These are phyloP conservation scores for Artemisia tridentata DNA, from an alignment of 129 eudicot species.

Conservation along the genomic window DNA sequence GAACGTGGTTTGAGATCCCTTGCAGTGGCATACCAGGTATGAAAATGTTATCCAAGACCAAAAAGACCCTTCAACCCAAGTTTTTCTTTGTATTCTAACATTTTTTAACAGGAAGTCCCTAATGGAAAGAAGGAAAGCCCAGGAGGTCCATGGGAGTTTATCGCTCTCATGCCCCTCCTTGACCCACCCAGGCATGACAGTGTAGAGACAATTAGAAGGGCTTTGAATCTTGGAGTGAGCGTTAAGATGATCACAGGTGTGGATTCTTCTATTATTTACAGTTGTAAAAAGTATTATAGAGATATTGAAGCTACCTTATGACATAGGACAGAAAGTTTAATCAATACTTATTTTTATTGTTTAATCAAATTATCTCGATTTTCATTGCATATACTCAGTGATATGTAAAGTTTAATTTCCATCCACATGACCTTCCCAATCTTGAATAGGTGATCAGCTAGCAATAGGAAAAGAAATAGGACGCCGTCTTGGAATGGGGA, in stretches of 20 bases:
- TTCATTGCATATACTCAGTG: not conserved
- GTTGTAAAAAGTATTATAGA: not conserved
- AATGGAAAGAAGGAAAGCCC: slow-evolving; percentile 65
- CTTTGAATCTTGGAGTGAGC: slow-evolving; percentile 72
- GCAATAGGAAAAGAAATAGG: too few species aligned
- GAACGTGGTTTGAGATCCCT: slow-evolving; percentile 77
- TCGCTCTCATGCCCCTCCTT: slow-evolving; percentile 75
- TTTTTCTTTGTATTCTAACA: not conserved
- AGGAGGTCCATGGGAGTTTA: slow-evolving; percentile 78
- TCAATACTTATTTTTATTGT: not conserved
- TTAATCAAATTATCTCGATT: not conserved
- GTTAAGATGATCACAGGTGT: slow-evolving; percentile 88
- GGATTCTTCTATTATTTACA: slow-evolving; percentile 8
- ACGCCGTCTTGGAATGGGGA: too few species aligned
- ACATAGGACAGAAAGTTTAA: not conserved
- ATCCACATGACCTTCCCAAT: too few species aligned
- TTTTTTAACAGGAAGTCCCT: slow-evolving; percentile 57
- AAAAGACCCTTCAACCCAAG: not conserved
- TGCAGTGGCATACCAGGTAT: slow-evolving; percentile 86
- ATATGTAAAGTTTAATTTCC: too few species aligned
- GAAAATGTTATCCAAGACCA: not conserved
- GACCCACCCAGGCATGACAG: slow-evolving; percentile 90
- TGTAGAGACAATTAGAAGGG: slow-evolving; percentile 75
- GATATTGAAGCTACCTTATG: not conserved
- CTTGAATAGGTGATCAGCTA: too few species aligned